Conservation (phyloP, 768 basidiomycete species). For the Boletus subcaerulescens region DNA sequence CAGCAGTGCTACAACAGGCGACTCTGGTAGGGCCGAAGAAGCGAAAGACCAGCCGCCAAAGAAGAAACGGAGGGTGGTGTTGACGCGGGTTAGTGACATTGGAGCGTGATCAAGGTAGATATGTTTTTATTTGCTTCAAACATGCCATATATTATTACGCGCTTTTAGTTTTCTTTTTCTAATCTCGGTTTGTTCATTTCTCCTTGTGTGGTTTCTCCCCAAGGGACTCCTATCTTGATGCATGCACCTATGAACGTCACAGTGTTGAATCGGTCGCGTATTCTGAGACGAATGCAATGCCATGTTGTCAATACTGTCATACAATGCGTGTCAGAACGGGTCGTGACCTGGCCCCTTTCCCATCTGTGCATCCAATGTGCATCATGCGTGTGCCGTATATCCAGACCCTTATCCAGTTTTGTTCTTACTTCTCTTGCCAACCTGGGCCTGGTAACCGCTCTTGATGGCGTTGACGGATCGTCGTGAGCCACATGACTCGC, state of each 20-base stretch:
- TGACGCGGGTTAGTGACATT: constrained; percentile 67
- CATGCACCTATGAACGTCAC: not conserved
- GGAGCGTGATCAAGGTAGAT: constrained; percentile 17
- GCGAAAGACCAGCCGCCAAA: constrained; percentile 60
- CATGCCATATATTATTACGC: constrained; percentile 14
- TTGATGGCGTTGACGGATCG: constrained; percentile 96
- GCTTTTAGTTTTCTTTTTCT: constrained; percentile 14
- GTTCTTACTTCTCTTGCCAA: constrained; percentile 83
- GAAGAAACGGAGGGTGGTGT: constrained; percentile 80
- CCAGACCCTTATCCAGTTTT: constrained; percentile 52
- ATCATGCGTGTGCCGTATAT: not conserved
- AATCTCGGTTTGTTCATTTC: constrained; percentile 11
- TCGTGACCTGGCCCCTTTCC: too few relatives aligned
- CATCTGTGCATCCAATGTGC: constrained; percentile 3
- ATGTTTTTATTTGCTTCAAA: not conserved
- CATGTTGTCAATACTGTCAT: constrained; percentile 8
- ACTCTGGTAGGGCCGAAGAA: constrained; percentile 14
- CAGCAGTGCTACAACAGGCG: constrained; percentile 11
- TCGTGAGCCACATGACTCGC: constrained; percentile 86
- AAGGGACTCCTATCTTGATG: constrained; percentile 8
- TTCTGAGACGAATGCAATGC: constrained; percentile 22
- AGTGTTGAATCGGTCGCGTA: constrained; percentile 19
- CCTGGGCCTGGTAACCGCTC: constrained; percentile 97
- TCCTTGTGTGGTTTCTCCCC: not conserved
- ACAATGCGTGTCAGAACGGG: constrained; percentile 6